Base-by-base conservation (phyloP, 2,329 filamentous ascomycete genomes). In the Periconia digitata region DNA sequence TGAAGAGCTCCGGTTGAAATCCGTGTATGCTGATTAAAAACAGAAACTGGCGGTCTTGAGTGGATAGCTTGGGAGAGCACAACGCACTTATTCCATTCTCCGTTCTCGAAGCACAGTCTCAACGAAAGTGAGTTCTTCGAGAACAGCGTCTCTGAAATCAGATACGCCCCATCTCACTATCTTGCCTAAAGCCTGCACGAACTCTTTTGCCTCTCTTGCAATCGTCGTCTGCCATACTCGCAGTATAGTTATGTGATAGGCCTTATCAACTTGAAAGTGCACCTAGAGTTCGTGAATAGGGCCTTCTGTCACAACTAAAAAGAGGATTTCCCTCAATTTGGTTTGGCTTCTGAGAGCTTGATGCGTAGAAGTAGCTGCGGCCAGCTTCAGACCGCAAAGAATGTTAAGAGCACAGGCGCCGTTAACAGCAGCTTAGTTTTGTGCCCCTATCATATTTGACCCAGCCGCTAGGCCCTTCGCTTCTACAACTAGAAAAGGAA, bases 281-380 rank as follows among this genome's bases (percentile, higher is more conserved):
- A 56, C 51, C 53, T 53, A 58, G 32, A 58, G 35, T 43, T 58
- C 54, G 37, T 58, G 51, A 49, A 51, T n/a, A n/a, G 53, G 53
- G 18, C 55, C 55, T 40, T 46, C 53, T 8, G 53, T 51, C 17
- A 39, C 35, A 22, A 45, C 32, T 15, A 35, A 45, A 45, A 45
- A 45, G 20, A 34, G 40, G 36, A 45, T n/a, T n/a, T n/a, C n/a
- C n/a, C n/a, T n/a, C n/a, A n/a, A n/a, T n/a, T n/a, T n/a, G n/a
- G n/a, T n/a, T n/a, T n/a, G n/a, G n/a, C n/a, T n/a, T n/a, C n/a
- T n/a, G n/a, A n/a, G n/a, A n/a, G n/a, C n/a, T n/a, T n/a, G n/a
- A n/a, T n/a, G 34, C 16, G 22, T 32, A 12, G 27, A 15, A 15
- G 12, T 15, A 32, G 27, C 27, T 32, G 27, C 27, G 27, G 27